These are phyloP conservation scores for Grosmannia penicillata DNA, from an alignment of 2,329 filamentous ascomycete species.

Conservation along the genomic window DNA sequence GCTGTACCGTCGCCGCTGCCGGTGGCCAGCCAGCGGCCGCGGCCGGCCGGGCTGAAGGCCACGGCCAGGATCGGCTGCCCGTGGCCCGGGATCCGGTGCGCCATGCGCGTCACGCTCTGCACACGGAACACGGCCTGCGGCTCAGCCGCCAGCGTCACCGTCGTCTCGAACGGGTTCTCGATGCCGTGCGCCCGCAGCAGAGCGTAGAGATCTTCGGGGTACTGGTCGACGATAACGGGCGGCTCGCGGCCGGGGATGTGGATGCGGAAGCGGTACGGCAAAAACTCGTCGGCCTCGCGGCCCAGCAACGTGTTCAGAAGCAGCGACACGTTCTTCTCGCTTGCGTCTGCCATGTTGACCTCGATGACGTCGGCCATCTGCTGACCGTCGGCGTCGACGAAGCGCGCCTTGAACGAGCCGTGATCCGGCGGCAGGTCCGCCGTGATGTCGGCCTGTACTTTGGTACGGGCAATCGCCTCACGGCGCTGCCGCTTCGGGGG, in stretches of 20 bases:
- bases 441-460: conserved; percentile 60
- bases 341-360: conserved; percentile 71
- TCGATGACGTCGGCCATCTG: conserved; percentile 54
- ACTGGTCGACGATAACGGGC: conserved; percentile 35
- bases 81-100: conserved; percentile 78
- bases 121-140: conserved; percentile 92
- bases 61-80: conserved; percentile 79
- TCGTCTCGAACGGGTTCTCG: conserved; percentile 39
- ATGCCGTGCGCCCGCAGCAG: conserved; percentile 41
- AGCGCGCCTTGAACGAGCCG: conserved; percentile 73
- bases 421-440: conserved; percentile 51
- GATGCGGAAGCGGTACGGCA: conserved; percentile 47
- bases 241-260: conserved; percentile 36
- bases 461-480: conserved; percentile 55
- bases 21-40: conserved; percentile 65
- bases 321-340: conserved; percentile 77
- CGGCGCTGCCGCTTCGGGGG: conserved; percentile 63
- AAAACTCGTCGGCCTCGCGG: conserved; percentile 40
- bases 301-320: conserved; percentile 74
- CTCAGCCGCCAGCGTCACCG: conserved; percentile 40
- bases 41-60: conserved; percentile 64
- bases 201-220: conserved; percentile 37
- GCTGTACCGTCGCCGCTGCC: conserved; percentile 87
- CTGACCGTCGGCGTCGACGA: conserved; percentile 67
- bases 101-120: conserved; percentile 79